These are phyloP conservation scores for Rusavskia elegans DNA, from an alignment of 495 filamentous ascomycete species.

Conservation along the genomic window DNA sequence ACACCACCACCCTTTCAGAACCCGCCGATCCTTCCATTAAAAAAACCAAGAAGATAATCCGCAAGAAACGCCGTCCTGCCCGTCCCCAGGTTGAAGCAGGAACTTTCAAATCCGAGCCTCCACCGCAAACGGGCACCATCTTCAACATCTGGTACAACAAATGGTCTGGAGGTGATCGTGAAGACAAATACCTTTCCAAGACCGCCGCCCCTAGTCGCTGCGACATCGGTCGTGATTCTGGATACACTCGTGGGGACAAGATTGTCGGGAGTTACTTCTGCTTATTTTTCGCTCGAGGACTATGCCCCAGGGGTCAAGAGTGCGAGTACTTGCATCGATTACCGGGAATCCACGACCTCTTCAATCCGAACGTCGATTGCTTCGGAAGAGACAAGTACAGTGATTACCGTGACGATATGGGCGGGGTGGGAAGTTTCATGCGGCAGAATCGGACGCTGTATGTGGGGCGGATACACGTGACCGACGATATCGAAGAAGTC, in stretches of 20 bases:
- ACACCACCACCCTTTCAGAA: slow-evolving; percentile 12
- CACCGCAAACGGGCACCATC: slow-evolving; percentile 77
- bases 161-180: slow-evolving; percentile 86
- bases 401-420: slow-evolving; percentile 93
- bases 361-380: slow-evolving; percentile 79
- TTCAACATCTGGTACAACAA: slow-evolving; percentile 98
- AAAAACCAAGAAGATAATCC: slow-evolving; percentile 37
- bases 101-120: slow-evolving; percentile 62
- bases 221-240: slow-evolving; percentile 64
- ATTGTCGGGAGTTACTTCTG: slow-evolving; percentile 76
- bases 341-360: slow-evolving; percentile 68
- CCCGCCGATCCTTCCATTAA: slow-evolving; percentile 18
- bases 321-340: slow-evolving; percentile 91
- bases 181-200: slow-evolving; percentile 75
- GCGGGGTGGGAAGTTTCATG: slow-evolving; percentile 80
- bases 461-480: slow-evolving; percentile 73
- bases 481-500: slow-evolving; percentile 96
- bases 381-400: slow-evolving; percentile 80
- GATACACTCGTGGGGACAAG: slow-evolving; percentile 80
- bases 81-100: slow-evolving; percentile 68
- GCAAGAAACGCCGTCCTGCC: slow-evolving; percentile 36
- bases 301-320: slow-evolving; percentile 74
- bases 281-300: slow-evolving; percentile 70
- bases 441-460: slow-evolving; percentile 88
- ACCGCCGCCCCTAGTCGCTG: slow-evolving; percentile 60